phyloP scores from a whole-genome alignment of 148 eudicot genomes.

The Pouteria glomerata region DNA sequence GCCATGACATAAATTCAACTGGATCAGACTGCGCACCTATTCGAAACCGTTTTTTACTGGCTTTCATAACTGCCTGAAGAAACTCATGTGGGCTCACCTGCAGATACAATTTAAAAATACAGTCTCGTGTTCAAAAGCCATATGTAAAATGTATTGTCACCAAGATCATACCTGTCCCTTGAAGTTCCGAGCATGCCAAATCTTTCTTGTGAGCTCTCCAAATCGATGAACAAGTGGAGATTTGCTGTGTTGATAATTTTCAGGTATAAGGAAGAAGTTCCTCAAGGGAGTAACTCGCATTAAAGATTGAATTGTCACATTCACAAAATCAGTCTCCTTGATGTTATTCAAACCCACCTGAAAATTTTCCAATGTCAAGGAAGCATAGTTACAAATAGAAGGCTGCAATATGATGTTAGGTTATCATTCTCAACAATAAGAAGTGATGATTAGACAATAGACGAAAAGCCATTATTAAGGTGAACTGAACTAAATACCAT shows the following conservation, averaged over 20 bases:
- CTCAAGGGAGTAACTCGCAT: slow-evolving; percentile 97
- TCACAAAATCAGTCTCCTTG: slow-evolving; percentile 88
- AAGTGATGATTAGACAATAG: background rate
- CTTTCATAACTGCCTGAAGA: slow-evolving; percentile 95
- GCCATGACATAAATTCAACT: slow-evolving; percentile 97
- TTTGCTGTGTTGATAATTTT: slow-evolving; percentile 73
- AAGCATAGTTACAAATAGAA: background rate
- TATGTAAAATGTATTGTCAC: slow-evolving; percentile 1
- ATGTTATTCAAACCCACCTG: slow-evolving; percentile 95
- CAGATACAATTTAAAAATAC: slow-evolving; percentile 8
- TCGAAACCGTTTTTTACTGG: slow-evolving; percentile 77
- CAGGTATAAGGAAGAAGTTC: slow-evolving; percentile 91
- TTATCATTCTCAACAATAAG: background rate
- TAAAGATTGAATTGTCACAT: slow-evolving; percentile 88
- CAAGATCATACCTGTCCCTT: slow-evolving; percentile 79
- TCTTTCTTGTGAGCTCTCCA: slow-evolving; percentile 92
- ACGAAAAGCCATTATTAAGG: background rate
- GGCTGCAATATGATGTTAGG: background rate
- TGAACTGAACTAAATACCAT: slow-evolving; percentile 41
- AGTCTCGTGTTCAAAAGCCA: background rate
- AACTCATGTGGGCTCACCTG: slow-evolving; percentile 99
- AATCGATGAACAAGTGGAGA: slow-evolving; percentile 89
- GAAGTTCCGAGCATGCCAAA: slow-evolving; percentile 94
- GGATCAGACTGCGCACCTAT: slow-evolving; percentile 94
- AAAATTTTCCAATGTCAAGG: slow-evolving; percentile 6